These are phyloP conservation scores for Yamadazyma aaseri DNA, from an alignment of 1,139 yeast genomes.

Conservation along the genomic window DNA sequence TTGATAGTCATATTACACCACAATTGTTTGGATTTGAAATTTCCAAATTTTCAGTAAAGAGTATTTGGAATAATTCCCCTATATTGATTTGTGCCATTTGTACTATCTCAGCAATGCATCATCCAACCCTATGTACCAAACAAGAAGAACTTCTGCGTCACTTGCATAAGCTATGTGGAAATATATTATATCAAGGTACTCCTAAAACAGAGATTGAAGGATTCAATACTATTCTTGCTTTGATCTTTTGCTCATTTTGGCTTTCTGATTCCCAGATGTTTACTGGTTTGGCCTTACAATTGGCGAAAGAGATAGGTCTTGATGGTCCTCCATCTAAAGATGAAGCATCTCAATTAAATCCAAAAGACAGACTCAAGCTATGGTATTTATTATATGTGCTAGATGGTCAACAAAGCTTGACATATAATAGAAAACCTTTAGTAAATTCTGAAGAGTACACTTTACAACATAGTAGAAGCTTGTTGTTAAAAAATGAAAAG, in stretches of 20 bases:
- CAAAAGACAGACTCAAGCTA: conserved; percentile 51
- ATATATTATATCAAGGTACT: conserved; percentile 41
- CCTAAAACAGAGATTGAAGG: conserved; percentile 50
- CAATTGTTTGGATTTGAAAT: conserved; percentile 68
- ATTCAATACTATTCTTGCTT: conserved; percentile 59
- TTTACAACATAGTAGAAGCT: conserved; percentile 38
- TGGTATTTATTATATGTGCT: conserved; percentile 69
- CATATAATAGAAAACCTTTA: conserved; percentile 57
- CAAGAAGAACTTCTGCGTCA: conserved; percentile 39
- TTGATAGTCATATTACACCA: conserved; percentile 57
- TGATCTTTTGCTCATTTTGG: conserved; percentile 71
- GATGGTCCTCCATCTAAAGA: conserved; percentile 30
- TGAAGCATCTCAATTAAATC: conserved; percentile 13
- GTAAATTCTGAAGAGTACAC: conserved; percentile 48
- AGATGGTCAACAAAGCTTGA: conserved; percentile 69
- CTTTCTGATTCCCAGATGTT: conserved; percentile 63
- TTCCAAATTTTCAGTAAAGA: conserved; percentile 47
- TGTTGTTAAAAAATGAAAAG: conserved; percentile 17
- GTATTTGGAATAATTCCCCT: conserved; percentile 58
- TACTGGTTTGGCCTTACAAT: conserved; percentile 64
- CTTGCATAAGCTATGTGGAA: conserved; percentile 46
- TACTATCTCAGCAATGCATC: conserved; percentile 63
- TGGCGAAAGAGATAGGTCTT: conserved; percentile 57
- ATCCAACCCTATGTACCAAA: conserved; percentile 42
- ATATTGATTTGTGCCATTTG: conserved; percentile 61